Conservation (phyloP, 768 basidiomycete genomes). For the Neoboletus subvelutipes region DNA sequence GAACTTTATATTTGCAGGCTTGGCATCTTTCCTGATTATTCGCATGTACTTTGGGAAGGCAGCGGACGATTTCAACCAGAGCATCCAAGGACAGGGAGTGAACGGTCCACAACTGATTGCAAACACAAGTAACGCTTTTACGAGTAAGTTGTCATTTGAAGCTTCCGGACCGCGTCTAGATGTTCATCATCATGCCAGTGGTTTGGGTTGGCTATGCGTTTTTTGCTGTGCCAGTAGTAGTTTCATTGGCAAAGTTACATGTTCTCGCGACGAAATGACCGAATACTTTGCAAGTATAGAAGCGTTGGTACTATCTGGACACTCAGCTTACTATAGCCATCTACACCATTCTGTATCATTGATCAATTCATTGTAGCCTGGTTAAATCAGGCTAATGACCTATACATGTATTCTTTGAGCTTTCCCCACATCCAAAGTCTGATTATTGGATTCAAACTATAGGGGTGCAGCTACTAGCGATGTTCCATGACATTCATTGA, state of each 20-base stretch:
- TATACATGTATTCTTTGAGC: background rate
- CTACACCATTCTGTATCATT: background rate
- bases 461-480: background rate
- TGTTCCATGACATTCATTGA: background rate
- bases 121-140: slow-evolving; percentile 66
- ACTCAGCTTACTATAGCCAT: background rate
- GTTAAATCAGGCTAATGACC: background rate
- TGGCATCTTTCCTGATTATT: slow-evolving; percentile 67
- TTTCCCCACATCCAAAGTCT: background rate
- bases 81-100: slow-evolving; percentile 50
- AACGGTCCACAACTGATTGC: slow-evolving; percentile 63
- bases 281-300: background rate
- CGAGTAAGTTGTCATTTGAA: slow-evolving; percentile 48
- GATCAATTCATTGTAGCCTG: background rate
- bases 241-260: slow-evolving; percentile 67
- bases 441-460: background rate
- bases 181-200: slow-evolving; percentile 45
- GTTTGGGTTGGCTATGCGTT: slow-evolving; percentile 79
- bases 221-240: slow-evolving; percentile 65
- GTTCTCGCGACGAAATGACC: slow-evolving; percentile 47
- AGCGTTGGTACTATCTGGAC: background rate
- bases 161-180: background rate
- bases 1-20: slow-evolving; percentile 39
- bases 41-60: slow-evolving; percentile 84
- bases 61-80: slow-evolving; percentile 71